phyloP scores from a whole-genome alignment of 1,139 yeast genomes.

The Yamadazyma dushanensis region DNA sequence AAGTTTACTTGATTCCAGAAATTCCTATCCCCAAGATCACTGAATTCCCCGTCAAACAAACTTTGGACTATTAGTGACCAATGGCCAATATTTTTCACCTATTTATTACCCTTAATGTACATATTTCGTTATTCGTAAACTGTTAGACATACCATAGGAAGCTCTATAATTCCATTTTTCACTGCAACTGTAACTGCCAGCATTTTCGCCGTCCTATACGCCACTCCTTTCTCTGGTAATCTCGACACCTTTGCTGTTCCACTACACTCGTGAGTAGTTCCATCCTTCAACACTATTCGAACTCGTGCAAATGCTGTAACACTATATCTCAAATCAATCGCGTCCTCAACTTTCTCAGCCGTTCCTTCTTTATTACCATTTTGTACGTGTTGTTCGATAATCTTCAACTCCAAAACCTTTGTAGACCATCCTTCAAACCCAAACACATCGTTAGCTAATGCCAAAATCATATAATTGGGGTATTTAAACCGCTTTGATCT shows the following conservation, averaged over 20 bases:
- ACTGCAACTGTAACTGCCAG: conserved; percentile 54
- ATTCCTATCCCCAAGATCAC: conserved; percentile 64
- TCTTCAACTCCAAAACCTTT: conserved; percentile 31
- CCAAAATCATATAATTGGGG: conserved; percentile 34
- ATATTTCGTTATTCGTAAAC: no score
- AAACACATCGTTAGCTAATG: conserved; percentile 62
- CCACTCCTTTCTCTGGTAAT: conserved; percentile 32
- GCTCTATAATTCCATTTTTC: conserved; percentile 37
- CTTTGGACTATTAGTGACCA: conserved; percentile 50
- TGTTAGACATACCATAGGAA: conserved; percentile 14
- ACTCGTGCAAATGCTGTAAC: conserved; percentile 29
- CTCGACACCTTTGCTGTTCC: conserved; percentile 45
- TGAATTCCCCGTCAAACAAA: conserved; percentile 56
- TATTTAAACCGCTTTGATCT: conserved; percentile 10
- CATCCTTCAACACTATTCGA: conserved; percentile 48
- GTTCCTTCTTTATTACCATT: neutral
- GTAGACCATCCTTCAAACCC: conserved; percentile 71
- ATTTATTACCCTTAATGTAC: neutral
- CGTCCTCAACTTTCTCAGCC: neutral
- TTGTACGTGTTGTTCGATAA: conserved; percentile 13
- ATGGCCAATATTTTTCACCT: neutral
- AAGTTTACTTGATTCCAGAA: conserved; percentile 71
- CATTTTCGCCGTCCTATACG: conserved; percentile 49
- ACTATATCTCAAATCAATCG: conserved; percentile 15
- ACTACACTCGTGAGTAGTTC: conserved; percentile 35